Evolutionary conservation across 352 stramenopile species (phyloP), one percentile per base, ranked within the genome.

Genomic region (Pythium pectinolyticum): DNA sequence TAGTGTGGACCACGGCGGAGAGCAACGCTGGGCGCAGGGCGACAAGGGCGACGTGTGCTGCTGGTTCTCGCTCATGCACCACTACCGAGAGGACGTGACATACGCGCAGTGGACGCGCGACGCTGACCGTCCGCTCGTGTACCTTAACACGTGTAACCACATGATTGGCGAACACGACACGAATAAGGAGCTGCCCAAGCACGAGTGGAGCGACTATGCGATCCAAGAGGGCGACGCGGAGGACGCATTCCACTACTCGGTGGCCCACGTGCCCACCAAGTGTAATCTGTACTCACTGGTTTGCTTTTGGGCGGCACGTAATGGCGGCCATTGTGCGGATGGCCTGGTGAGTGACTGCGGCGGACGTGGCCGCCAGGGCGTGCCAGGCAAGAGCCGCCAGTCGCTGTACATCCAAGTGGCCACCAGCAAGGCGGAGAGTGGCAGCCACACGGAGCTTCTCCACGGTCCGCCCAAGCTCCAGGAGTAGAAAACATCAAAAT

Each of bases 1-100:
- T 64, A 90, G 77, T 11, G 63, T 76, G 53, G 86, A 95, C 63
- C 77, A 95, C 70, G 75, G 78, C 37, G 86, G 86, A 58, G 80
- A 82, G 30, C 86, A 95, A 68, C 70, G 79, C 52, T 95, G 86
- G 86, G 69, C 84, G n/a, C 84, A 93, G 59, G 86, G 86, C 51
- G 84, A 84, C 57, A 95, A 95, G 69, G 78, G 74, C 68, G 75
- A 94, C 66, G 70, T 95, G 37, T 79, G 78, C 62, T 84, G 78
- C 52, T 95, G 86, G 86, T 95, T 95, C 73, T 95, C 86, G 20
- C 82, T 95, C 71, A 95, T 95, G 86, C 81, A 95, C 67, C 86
- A 95, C 73, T 94, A 95, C 69, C 58, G 77, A 25, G 72, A 66
- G 2, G 84, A 95, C 32, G 63, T 92, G 28, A 24, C 59, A 34